Conservation (phyloP, 2,329 filamentous ascomycete species). For the Venturia pyrina region DNA sequence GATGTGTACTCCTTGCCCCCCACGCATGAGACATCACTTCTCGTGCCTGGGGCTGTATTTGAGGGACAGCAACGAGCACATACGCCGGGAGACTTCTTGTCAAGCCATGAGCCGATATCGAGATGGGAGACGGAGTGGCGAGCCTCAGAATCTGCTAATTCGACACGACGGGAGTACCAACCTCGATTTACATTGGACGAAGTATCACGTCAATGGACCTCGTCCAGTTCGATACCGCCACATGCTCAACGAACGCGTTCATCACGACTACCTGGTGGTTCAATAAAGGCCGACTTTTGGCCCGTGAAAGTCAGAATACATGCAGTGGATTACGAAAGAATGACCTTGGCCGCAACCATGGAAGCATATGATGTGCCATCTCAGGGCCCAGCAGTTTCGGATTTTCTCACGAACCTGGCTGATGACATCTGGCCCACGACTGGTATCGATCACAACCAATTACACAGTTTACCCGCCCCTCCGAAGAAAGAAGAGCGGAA, state of each 20-base stretch:
- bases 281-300: constrained; percentile 42
- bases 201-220: not conserved
- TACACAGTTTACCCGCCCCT: constrained; percentile 12
- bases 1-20: constrained; percentile 42
- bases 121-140: constrained; percentile 6
- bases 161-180: constrained; percentile 1
- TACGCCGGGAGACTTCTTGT: constrained; percentile 2
- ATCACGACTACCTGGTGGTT: not conserved
- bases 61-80: constrained; percentile 52
- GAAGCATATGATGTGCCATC: constrained; percentile 58
- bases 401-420: not conserved
- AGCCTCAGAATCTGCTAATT: constrained; percentile 1
- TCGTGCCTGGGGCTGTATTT: constrained; percentile 51
- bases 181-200: constrained; percentile 2
- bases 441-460: not conserved
- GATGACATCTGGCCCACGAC: constrained; percentile 18
- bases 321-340: constrained; percentile 47
- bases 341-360: constrained; percentile 59
- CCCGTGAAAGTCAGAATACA: constrained; percentile 58
- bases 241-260: constrained; percentile 5
- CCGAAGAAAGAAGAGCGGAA: constrained; percentile 15
- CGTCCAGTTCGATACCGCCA: not conserved
- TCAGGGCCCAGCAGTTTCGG: constrained; percentile 18
- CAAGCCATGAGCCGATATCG: not conserved
- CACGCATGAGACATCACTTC: constrained; percentile 49